These are phyloP conservation scores for Tuber brumale DNA, from an alignment of 495 filamentous ascomycete genomes.

Conservation along the genomic window DNA sequence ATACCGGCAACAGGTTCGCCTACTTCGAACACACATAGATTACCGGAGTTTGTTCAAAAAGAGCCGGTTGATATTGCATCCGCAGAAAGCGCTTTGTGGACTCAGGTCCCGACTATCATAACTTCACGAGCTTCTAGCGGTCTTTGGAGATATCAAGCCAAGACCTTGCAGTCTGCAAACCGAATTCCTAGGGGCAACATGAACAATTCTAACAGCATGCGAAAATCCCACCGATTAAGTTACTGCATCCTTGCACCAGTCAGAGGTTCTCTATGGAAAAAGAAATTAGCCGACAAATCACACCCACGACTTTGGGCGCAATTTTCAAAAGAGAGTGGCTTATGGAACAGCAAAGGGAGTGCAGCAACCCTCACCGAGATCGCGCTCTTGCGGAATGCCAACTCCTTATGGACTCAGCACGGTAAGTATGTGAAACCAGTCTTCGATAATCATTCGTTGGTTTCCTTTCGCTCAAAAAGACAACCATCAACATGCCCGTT, in stretches of 20 bases:
- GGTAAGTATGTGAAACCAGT: conserved; percentile 8
- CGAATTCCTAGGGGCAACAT: conserved; percentile 6
- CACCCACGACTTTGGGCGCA: conserved; percentile 10
- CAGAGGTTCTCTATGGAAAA: neutral
- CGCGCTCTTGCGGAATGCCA: conserved; percentile 8
- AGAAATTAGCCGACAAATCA: conserved; percentile 20
- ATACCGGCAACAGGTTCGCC: neutral
- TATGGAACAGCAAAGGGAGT: conserved; percentile 16
- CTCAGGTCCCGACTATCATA: neutral
- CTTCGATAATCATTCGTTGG: conserved; percentile 14
- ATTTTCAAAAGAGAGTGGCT: conserved; percentile 5
- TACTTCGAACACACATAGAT: neutral
- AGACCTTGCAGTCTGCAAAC: conserved; percentile 2
- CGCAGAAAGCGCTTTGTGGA: conserved; percentile 11
- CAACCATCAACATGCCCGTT: neutral
- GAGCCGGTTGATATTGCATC: neutral
- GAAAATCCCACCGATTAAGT: neutral
- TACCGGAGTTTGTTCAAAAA: neutral
- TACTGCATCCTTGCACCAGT: neutral
- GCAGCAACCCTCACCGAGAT: conserved; percentile 15
- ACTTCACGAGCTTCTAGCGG: neutral
- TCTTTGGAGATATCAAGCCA: conserved; percentile 14
- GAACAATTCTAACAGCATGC: neutral
- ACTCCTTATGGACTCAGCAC: conserved; percentile 10
- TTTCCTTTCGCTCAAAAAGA: conserved; percentile 9